A percentile compares a stretch with the other conserved stretches of the same genome.
Evolutionary conservation across 2,329 filamentous ascomycete genomes (phyloP).

Genomic region (Fusarium solani-melongenae): DNA sequence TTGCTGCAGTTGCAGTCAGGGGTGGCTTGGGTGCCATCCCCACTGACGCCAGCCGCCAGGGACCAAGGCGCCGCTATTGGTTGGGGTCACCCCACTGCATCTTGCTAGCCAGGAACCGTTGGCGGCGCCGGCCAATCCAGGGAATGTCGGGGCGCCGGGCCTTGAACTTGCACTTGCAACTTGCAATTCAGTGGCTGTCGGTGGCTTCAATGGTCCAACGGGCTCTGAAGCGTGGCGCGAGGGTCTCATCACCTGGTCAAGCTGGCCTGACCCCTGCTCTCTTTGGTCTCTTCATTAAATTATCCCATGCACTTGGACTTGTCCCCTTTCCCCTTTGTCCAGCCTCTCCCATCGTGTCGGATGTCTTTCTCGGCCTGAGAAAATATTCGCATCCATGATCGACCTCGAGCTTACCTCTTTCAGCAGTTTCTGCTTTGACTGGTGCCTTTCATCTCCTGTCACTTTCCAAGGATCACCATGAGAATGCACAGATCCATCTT

Average conservation of each 20-base stretch:
- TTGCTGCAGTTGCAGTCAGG: neutral
- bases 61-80: conserved; percentile 39
- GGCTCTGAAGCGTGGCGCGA: conserved; percentile 15
- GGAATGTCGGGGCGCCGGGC: conserved; percentile 9
- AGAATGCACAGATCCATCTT: conserved; percentile 3
- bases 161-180: conserved; percentile 2
- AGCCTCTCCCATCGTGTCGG: neutral
- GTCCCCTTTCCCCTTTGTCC: conserved; percentile 21
- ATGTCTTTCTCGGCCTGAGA: neutral
- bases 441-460: neutral
- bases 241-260: neutral
- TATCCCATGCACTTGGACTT: conserved; percentile 13
- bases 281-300: conserved; percentile 19
- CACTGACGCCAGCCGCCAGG: conserved; percentile 38
- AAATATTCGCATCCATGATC: conserved; percentile 5
- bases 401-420: neutral
- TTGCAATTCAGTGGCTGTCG: conserved; percentile 11
- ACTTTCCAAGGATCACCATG: neutral
- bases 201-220: conserved; percentile 22
- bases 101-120: conserved; percentile 44
- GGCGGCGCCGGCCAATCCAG: conserved; percentile 24
- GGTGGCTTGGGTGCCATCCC: conserved; percentile 14
- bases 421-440: neutral
- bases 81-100: conserved; percentile 2
- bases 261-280: conserved; percentile 3